A percentile compares a stretch with the other conserved stretches of the same genome.
These are phyloP conservation scores for Coniochaeta pulveracea DNA, from an alignment of 2,329 filamentous ascomycete genomes.

Conservation along the genomic window DNA sequence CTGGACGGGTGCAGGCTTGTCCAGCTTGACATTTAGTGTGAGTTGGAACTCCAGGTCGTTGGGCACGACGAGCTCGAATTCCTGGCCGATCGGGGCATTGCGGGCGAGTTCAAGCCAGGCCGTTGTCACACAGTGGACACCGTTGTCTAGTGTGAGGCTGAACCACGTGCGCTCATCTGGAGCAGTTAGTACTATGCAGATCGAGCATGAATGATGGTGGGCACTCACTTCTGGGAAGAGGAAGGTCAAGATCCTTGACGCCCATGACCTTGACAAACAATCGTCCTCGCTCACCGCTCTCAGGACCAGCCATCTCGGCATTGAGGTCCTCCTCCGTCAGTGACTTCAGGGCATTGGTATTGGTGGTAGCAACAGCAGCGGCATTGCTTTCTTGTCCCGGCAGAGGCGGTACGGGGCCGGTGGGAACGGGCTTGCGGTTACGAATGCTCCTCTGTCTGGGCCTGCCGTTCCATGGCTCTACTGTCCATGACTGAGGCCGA, in stretches of 20 bases:
- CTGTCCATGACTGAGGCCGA: slow-evolving; percentile 86
- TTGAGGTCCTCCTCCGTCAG: slow-evolving; percentile 58
- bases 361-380: slow-evolving; percentile 45
- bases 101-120: slow-evolving; percentile 87
- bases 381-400: slow-evolving; percentile 82
- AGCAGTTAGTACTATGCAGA: slow-evolving; percentile 10
- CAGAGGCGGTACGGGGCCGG: slow-evolving; percentile 64
- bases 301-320: slow-evolving; percentile 49
- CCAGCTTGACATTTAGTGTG: slow-evolving; percentile 88
- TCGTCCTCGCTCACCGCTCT: slow-evolving; percentile 76
- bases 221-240: slow-evolving; percentile 76
- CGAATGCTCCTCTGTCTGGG: slow-evolving; percentile 52
- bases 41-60: slow-evolving; percentile 99
- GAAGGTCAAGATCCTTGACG: slow-evolving; percentile 88
- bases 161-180: slow-evolving; percentile 85
- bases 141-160: slow-evolving; percentile 94
- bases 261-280: slow-evolving; percentile 98
- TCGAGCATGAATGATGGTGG: slow-evolving; percentile 6
- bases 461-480: slow-evolving; percentile 92
- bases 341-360: slow-evolving; percentile 45
- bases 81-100: slow-evolving; percentile 89
- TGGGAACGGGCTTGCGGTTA: slow-evolving; percentile 36
- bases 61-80: slow-evolving; percentile 94
- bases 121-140: slow-evolving; percentile 93
- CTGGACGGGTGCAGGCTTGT: slow-evolving; percentile 57